Base-by-base conservation (phyloP, 768 basidiomycete genomes). In the Lentinula edodes region DNA sequence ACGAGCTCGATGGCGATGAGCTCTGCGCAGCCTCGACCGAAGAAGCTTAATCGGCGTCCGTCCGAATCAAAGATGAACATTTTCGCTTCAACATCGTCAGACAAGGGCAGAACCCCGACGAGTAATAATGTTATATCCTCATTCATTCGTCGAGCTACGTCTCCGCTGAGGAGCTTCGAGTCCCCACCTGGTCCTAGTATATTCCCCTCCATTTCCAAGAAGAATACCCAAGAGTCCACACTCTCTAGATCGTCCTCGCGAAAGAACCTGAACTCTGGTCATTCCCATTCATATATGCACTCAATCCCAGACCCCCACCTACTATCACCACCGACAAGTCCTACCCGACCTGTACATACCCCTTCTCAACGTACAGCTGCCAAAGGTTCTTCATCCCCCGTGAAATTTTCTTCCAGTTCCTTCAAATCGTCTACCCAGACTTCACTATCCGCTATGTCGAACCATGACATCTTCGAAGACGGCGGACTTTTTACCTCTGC, bases 401-500 rank as follows among this genome's bases (percentile, higher is more conserved):
- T 12, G 13, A 18, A 20, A 13, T 1, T 9, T 5, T 20, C 16
- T 23, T 55, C 53, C 8, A 38, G 6, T 38, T 38, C 35, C 34
- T 38, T 15, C n/a, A 55, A 39, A 12, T 38, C 42, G 13, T 43
- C 51, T 16, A 6, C 60, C 12, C 18, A 52, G 12, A 3, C 66
- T 72, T 61, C 32, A 70, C 46, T 48, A 20, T 6, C 46, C 66
- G 52, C 66, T 15, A 43, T 63, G 32, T 52, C 67, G 36, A 61
- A 62, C 52, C 71, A 71, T 63, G 72, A 75, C 63, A 71, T 81
- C 61, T 79, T 82, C 61, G 84, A 84, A 64, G 86, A 86, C 61
- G 80, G 80, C 3, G 76, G 77, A 34, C 76, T 84, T 54, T 75
- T 76, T 59, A 82, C 84, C 16, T 72, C 82, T 53, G 78, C 77